Base-by-base conservation (phyloP, 2,329 filamentous ascomycete genomes). In the Epichloe gansuensis region DNA sequence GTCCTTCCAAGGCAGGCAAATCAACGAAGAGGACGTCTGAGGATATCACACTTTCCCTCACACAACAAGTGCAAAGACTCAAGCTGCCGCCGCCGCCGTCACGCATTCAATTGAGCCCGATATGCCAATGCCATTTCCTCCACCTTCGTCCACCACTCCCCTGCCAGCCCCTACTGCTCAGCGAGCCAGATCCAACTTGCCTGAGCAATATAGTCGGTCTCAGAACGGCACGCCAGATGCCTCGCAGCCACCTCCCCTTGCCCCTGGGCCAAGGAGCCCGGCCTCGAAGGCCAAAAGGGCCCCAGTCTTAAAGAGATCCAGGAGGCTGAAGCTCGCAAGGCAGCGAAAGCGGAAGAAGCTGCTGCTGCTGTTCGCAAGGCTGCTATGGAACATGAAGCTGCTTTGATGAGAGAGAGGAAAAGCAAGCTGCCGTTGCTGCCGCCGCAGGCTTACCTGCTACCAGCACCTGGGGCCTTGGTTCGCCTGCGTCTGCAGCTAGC, bases 271-370 rank as follows among this genome's bases (percentile, higher is more conserved):
- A 93, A 93, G 67, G 90, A 97, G 58, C 78, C 80, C 3, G 85
- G 86, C 48, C 71, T 75, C 5, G 77, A 82, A 55, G 72, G 78
- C 25, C 82, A 88, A 42, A 94, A 88, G 68, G 91, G 90, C 0
- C 93, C 91, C 2, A 96, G 91, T 55, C 74, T 98, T 57, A 95
- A 90, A 71, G 91, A 98, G 65, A 98, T 98, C 25, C 93, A 98
- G 67, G 91, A 95, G 67, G 85, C 88, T 4, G 93, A 98, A 67
- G 91, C 91, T 38, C 88, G 86, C 63, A 94, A 93, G 66, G 91
- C 91, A 11, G 91, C 91, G 50, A 88, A 94, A 69, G 84, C 82
- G 12, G 91, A 97, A 64, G 89, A 93, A 63, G 72, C 82, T 51
- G 89, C 88, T 15, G 83, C 84, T 38, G 85, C 88, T 43, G 79